Conservation (phyloP, 2,329 filamentous ascomycete genomes). For the Aspergillus sp. region DNA sequence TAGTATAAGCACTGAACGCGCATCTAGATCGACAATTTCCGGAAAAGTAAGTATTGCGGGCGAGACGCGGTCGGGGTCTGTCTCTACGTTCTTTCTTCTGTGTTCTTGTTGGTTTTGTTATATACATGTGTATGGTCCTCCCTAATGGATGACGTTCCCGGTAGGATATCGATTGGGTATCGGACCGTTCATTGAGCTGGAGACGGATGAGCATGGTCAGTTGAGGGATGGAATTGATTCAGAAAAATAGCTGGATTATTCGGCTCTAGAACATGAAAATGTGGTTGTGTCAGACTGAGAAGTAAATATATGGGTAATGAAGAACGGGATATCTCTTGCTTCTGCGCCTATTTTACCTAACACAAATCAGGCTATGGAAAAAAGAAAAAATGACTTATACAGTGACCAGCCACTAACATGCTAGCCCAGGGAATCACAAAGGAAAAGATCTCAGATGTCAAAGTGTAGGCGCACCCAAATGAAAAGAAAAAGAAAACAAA, state of each 20-base stretch:
- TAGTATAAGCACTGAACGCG: background rate
- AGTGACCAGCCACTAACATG: background rate
- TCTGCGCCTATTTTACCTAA: background rate
- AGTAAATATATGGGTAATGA: background rate
- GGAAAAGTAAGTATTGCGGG: constrained; percentile 35
- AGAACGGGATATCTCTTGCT: background rate
- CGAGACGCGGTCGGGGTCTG: constrained; percentile 12
- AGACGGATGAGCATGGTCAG: background rate
- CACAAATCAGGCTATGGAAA: background rate
- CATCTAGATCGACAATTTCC: constrained; percentile 10
- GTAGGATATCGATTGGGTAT: constrained; percentile 13
- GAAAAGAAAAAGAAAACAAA: background rate
- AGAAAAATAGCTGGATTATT: background rate
- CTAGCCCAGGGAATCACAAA: constrained; percentile 2
- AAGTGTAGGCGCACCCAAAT: too few relatives aligned
- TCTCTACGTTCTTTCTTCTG: background rate
- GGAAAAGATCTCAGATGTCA: background rate
- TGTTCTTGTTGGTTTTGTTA: too few relatives aligned
- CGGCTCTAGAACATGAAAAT: background rate
- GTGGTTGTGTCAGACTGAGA: background rate
- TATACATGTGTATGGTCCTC: background rate
- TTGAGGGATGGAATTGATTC: constrained; percentile 4
- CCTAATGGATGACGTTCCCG: background rate
- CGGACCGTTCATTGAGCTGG: constrained; percentile 6
- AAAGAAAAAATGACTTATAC: background rate